Evolutionary conservation across 2,329 filamentous ascomycete species (phyloP).

Genomic region (Diaporthe destruens): DNA sequence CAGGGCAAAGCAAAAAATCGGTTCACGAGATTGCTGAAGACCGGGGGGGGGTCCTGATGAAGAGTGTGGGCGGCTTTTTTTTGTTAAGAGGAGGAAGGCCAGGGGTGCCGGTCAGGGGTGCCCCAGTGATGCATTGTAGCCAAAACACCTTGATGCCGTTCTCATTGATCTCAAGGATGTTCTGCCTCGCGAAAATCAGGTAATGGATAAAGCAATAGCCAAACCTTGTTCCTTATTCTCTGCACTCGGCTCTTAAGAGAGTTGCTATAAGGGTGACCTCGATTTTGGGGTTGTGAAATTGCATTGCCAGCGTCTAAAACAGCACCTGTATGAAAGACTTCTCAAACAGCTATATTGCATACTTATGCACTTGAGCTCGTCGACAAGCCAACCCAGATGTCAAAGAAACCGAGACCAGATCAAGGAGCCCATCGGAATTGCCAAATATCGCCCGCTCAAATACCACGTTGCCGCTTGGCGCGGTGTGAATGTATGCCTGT

Average conservation of each 20-base stretch:
- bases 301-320: constrained; percentile 27
- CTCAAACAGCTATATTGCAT: constrained; percentile 37
- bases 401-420: constrained; percentile 2
- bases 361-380: constrained; percentile 25
- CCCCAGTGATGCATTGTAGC: constrained; percentile 35
- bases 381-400: constrained; percentile 26
- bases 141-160: constrained; percentile 37
- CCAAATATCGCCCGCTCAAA: constrained; percentile 1
- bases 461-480: constrained; percentile 34
- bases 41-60: constrained; percentile 46
- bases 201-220: constrained; percentile 28
- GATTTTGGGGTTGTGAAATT: constrained; percentile 24
- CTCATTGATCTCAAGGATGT: constrained; percentile 32
- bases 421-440: constrained; percentile 10
- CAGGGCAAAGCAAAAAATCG: constrained; percentile 54
- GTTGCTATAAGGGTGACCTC: constrained; percentile 20
- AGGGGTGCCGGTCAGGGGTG: constrained; percentile 38
- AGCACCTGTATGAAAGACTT: constrained; percentile 32
- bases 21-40: constrained; percentile 62
- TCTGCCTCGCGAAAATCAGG: constrained; percentile 34
- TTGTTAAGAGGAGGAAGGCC: constrained; percentile 37
- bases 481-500: background rate
- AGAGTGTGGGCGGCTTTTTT: constrained; percentile 40
- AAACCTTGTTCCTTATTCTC: constrained; percentile 38
- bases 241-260: constrained; percentile 21